Evolutionary conservation across 441 rosid genomes (phyloP), one percentile per base, ranked within the genome.

Genomic region (Jatropha podagrica): DNA sequence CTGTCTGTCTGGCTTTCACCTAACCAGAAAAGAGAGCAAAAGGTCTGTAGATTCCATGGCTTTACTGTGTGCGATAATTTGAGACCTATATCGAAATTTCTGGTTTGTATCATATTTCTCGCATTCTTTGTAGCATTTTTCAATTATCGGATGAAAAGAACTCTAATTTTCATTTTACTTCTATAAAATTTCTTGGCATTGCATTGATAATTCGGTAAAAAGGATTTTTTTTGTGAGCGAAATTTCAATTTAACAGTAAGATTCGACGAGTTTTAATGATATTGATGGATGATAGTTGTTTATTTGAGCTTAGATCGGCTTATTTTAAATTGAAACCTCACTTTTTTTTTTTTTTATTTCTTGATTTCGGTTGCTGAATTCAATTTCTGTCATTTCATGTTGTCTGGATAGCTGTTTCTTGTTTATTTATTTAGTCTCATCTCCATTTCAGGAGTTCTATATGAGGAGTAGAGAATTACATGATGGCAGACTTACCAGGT

Each of bases 401-500:
- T 12, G 3, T n/a, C 51, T 46, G 7, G n/a, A 26, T 58, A 37
- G 14, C 13, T 49, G 58, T 41, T 65, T 14, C 41, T 13, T 13
- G 14, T 40, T 7, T 9, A 26, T 61, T 61, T 49, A 48, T 52
- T n/a, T 49, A 61, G 44, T 55, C 66, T 26, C 20, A 13, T 63
- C 56, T 76, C 76, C 79, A 58, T 78, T 80, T 76, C 86, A 80
- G 85, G 69, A 63, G 82, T 49, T 59, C 75, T 73, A 37, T 71
- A 69, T 78, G 84, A 79, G 74, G 73, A 78, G 77, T 87, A 76
- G 79, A 75, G 75, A 74, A 48, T 61, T 77, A 60, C 76, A 64
- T 52, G 75, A 95, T 95, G 99, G 94, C 89, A 58, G 93, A 92
- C 80, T 51, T 93, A 84, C 97, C 97, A 2, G 91, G 94, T 84